These are phyloP conservation scores for Xanthoparmelia taractica DNA, from an alignment of 495 filamentous ascomycete genomes.

Conservation along the genomic window DNA sequence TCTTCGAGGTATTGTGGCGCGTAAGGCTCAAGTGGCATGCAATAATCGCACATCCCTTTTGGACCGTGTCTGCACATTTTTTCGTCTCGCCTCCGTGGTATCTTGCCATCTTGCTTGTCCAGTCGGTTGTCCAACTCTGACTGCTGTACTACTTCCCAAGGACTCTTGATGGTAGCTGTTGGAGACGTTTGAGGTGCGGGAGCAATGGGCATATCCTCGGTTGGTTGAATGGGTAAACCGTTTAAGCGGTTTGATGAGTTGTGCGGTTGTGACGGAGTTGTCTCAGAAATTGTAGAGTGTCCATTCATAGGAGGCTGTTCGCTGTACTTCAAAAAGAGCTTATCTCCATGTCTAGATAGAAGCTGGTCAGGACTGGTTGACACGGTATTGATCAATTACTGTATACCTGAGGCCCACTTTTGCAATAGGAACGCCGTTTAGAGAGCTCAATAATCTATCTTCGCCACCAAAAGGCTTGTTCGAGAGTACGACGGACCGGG, in stretches of 20 bases:
- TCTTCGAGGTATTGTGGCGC: constrained; percentile 77
- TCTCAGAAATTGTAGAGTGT: constrained; percentile 32
- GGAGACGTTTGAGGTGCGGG: constrained; percentile 50
- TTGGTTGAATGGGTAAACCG: constrained; percentile 64
- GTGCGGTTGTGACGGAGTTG: constrained; percentile 27
- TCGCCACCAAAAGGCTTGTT: constrained; percentile 72
- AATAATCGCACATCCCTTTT: constrained; percentile 99
- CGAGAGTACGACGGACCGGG: constrained; percentile 68
- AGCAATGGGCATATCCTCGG: constrained; percentile 57
- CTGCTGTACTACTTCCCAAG: constrained; percentile 87
- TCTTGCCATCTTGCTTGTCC: constrained; percentile 91
- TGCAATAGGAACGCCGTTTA: constrained; percentile 59
- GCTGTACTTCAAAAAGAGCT: constrained; percentile 76
- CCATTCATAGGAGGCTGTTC: constrained; percentile 47
- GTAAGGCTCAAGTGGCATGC: constrained; percentile 96
- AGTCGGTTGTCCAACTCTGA: constrained; percentile 76
- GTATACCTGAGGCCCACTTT: constrained; percentile 64
- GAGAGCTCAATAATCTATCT: constrained; percentile 56
- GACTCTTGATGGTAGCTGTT: constrained; percentile 63
- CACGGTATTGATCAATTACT: background rate
- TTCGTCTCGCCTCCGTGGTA: constrained; percentile 60
- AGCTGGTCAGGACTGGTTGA: constrained; percentile 17
- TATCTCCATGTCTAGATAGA: constrained; percentile 69
- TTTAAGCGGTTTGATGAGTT: constrained; percentile 60
- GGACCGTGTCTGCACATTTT: constrained; percentile 94